Evolutionary conservation across 371 early-diverging fungal species (phyloP), one percentile per base, ranked within the genome.

Genomic region (Haplosporangium sp.): DNA sequence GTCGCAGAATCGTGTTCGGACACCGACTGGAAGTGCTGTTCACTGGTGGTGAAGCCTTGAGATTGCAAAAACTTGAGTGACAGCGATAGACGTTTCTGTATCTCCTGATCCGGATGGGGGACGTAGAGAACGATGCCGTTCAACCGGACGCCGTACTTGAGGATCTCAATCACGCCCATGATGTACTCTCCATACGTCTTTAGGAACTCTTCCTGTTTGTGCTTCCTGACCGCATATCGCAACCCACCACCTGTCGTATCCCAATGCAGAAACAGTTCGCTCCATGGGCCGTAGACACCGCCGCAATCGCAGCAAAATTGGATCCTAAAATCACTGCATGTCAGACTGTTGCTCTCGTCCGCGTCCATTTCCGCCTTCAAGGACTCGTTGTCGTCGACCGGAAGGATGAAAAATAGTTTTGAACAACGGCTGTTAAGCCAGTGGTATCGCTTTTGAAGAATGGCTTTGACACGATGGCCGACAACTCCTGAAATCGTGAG

Each of bases 251-350:
- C 43, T 42, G 23, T 62, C 62, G 29, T 54, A 62, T 36, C 69
- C 69, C 3, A 64, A 45, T 29, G 29, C 29, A 29, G 29, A 29
- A 29, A 29, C 29, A 29, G 29, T 29, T 29, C 29, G 29, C 29
- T 29, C 29, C 29, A 29, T 29, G 29, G 29, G 29, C 29, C 29
- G 29, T 29, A 29, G 23, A 67, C 16, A 12, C 55, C 51, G 21
- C 71, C 76, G 47, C 71, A 70, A 29, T 76, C 76, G 56, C 76
- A 76, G 38, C 65, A 57, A 46, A 70, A 69, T 18, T 76, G 58
- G 8, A 76, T 42, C 1, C 60, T 21, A 11, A 73, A 73, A 16
- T 73, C 63, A 4, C 54, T 40, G 55, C 52, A 67, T 11, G 20
- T 58, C 43, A 73, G 48, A 11, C 57, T 41, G 8, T 59, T 29